A percentile compares a stretch with the other conserved stretches of the same genome.
Conservation (phyloP, 2,329 filamentous ascomycete genomes). For the Furcasterigmium sp. region DNA sequence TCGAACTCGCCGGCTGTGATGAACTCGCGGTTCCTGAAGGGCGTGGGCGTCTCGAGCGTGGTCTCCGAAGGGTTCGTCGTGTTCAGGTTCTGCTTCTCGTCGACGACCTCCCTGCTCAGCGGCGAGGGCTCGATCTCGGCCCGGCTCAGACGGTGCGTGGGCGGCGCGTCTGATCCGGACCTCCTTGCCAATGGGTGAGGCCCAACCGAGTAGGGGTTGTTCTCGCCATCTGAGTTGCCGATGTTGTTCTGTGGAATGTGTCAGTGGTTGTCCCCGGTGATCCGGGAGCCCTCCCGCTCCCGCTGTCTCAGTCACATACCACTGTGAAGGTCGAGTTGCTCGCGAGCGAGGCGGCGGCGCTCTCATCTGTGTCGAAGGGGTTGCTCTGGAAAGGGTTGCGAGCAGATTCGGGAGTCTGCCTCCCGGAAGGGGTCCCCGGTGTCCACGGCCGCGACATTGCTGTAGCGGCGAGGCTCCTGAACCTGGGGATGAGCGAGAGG, state of each 20-base stretch:
- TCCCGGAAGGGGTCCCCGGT: conserved; percentile 4
- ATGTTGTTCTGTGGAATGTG: conserved; percentile 8
- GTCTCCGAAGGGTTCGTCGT: conserved; percentile 8
- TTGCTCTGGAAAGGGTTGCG: conserved; percentile 10
- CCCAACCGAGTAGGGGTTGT: background rate
- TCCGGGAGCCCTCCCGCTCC: too few relatives aligned
- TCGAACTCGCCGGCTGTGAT: background rate
- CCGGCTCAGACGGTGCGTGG: conserved; percentile 10
- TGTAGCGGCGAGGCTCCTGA: too few relatives aligned
- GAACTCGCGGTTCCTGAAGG: background rate
- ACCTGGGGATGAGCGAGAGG: background rate
- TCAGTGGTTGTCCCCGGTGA: background rate
- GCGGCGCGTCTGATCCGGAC: conserved; percentile 4
- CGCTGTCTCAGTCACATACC: conserved; percentile 4
- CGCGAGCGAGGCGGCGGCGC: conserved; percentile 9
- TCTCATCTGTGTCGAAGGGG: conserved; percentile 13
- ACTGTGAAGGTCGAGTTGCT: conserved; percentile 13
- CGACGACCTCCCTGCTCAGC: conserved; percentile 8
- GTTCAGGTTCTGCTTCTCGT: conserved; percentile 9
- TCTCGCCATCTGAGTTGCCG: background rate
- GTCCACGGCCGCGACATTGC: conserved; percentile 10
- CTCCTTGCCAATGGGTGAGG: background rate
- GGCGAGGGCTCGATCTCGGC: conserved; percentile 12
- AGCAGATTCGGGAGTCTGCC: conserved; percentile 5
- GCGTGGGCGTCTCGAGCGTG: conserved; percentile 5